Evolutionary conservation across 2,329 filamentous ascomycete genomes (phyloP).

Genomic region (Apiospora malaysiana): DNA sequence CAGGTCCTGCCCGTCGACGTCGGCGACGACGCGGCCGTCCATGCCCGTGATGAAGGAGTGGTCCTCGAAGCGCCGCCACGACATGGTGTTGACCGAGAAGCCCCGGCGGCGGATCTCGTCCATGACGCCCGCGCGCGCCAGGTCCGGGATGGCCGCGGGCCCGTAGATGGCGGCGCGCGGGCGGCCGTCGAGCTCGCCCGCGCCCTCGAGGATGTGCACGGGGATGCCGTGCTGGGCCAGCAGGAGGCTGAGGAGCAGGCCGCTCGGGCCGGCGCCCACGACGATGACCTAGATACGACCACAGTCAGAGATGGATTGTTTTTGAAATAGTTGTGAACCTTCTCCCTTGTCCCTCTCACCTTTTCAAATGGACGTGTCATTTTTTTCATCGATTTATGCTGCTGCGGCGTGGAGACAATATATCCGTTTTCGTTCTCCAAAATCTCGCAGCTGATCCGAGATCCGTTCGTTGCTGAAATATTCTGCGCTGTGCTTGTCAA

Average conservation of each 20-base stretch:
- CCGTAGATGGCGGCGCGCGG: conserved; percentile 69
- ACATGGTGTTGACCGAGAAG: conserved; percentile 46
- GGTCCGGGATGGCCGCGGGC: conserved; percentile 61
- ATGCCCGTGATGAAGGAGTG: conserved; percentile 45
- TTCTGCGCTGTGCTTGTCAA: neutral
- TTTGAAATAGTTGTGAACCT: too few species aligned
- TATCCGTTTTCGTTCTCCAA: too few species aligned
- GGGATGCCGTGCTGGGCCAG: conserved; percentile 58
- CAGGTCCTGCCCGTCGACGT: conserved; percentile 47
- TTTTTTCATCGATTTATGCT: neutral
- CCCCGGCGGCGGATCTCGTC: conserved; percentile 44
- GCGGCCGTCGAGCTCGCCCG: conserved; percentile 59
- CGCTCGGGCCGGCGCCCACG: conserved; percentile 56
- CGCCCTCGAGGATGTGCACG: conserved; percentile 61
- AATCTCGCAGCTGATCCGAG: too few species aligned
- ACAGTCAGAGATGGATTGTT: neutral
- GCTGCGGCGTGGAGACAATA: neutral
- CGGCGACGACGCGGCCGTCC: conserved; percentile 40
- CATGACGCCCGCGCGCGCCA: conserved; percentile 64
- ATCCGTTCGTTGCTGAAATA: neutral
- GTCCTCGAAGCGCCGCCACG: conserved; percentile 46
- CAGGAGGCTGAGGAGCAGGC: conserved; percentile 56
- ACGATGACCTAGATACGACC: conserved; percentile 46
- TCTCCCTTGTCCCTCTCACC: conserved; percentile 25
- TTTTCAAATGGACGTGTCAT: conserved; percentile 39